Conservation (phyloP, 768 basidiomycete genomes). For the Lactarius evosmus region DNA sequence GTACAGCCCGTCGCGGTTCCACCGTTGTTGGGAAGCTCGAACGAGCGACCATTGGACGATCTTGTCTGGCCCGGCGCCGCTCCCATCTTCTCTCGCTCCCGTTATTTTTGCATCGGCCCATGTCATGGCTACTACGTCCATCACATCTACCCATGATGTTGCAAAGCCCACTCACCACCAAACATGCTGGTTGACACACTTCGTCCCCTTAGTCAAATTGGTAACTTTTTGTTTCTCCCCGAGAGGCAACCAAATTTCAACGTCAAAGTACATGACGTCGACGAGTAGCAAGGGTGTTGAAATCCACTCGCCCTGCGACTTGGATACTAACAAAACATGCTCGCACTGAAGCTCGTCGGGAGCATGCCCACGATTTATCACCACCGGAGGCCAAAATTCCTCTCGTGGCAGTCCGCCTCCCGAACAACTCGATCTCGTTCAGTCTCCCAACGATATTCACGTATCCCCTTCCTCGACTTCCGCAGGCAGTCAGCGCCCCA, state of each 20-base stretch:
- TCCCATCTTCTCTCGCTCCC: no score
- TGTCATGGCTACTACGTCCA: no score
- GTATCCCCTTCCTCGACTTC: constrained; percentile 3
- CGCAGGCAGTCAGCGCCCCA: not conserved
- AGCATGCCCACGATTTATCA: constrained; percentile 85
- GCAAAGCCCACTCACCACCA: no score
- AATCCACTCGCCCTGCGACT: no score
- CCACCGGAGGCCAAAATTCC: constrained; percentile 32
- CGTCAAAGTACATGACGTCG: not conserved
- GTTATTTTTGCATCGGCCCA: no score
- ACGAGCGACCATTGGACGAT: no score
- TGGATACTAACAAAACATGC: no score
- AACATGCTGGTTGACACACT: not conserved
- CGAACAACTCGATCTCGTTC: constrained; percentile 25
- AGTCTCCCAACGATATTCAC: constrained; percentile 14
- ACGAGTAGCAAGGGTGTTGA: no score
- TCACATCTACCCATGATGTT: no score
- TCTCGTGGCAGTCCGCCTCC: constrained; percentile 23
- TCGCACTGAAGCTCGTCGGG: no score
- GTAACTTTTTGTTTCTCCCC: not conserved
- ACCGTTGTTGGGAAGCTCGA: no score
- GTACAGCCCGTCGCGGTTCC: not conserved
- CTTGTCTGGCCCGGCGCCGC: no score
- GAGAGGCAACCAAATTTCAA: not conserved
- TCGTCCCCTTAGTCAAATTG: not conserved